phyloP scores from a whole-genome alignment of 139 green algal genomes.

The Pleodorina starrii region DNA sequence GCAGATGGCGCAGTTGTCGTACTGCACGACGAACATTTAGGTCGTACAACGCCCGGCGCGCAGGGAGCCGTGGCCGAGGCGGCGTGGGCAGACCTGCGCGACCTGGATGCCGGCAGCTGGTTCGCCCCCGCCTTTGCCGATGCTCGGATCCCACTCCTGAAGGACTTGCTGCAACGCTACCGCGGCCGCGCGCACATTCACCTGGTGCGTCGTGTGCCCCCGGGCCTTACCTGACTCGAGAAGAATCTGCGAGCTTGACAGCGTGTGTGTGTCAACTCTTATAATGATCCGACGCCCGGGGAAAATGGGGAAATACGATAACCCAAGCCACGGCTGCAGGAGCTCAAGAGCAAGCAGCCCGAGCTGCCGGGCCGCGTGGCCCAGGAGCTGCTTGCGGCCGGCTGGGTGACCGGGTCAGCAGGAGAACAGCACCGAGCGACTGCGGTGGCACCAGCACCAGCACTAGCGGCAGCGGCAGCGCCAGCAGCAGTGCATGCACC shows the following conservation, averaged over 20 bases:
- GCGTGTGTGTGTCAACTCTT: too few species aligned
- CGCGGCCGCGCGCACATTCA: conserved; percentile 58
- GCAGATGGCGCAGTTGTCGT: conserved; percentile 55
- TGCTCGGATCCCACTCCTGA: conserved; percentile 49
- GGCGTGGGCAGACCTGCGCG: conserved; percentile 19
- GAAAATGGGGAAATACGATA: too few species aligned
- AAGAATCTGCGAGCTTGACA: too few species aligned
- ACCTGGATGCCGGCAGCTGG: conserved; percentile 64
- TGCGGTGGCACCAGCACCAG: neutral
- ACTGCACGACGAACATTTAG: conserved; percentile 62
- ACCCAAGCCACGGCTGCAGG: conserved; percentile 57
- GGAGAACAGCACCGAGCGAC: too few species aligned
- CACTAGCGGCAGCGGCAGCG: neutral
- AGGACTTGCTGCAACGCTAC: conserved; percentile 53
- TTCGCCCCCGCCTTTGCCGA: conserved; percentile 37
- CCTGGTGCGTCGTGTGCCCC: too few species aligned
- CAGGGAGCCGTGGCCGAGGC: conserved; percentile 11
- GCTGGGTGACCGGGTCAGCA: conserved; percentile 1
- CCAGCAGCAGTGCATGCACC: neutral
- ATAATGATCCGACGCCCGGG: too few species aligned
- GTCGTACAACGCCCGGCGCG: conserved; percentile 42
- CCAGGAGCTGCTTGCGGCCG: conserved; percentile 11
- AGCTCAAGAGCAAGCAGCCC: conserved; percentile 65
- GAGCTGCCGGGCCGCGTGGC: conserved; percentile 46
- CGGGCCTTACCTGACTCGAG: too few species aligned